Evolutionary conservation across 306 rosid genomes (phyloP).

Genomic region (Pyrus betulifolia): DNA sequence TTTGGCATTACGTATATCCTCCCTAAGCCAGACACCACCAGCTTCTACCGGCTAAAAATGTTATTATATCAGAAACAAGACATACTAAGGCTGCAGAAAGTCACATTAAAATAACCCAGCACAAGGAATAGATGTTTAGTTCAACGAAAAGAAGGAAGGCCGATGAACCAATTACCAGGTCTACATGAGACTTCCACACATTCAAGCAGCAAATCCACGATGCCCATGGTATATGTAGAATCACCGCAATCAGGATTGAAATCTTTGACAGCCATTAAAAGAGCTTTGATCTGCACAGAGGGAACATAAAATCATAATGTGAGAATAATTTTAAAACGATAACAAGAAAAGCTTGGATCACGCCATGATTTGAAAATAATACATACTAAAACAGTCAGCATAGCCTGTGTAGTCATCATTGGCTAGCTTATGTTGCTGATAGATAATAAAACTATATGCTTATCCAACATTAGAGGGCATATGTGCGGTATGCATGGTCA

Average conservation of each 20-base stretch:
- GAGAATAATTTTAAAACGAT: no score
- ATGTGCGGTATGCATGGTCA: not conserved
- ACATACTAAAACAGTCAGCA: no score
- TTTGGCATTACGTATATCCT: slow-evolving; percentile 85
- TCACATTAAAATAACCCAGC: not conserved
- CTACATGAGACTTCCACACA: no score
- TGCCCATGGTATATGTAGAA: no score
- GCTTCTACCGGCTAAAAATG: slow-evolving; percentile 60
- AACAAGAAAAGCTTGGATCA: no score
- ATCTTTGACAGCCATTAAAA: no score
- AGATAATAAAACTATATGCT: not conserved
- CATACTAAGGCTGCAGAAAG: not conserved
- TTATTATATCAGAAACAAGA: slow-evolving; percentile 30
- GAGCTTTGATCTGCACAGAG: no score
- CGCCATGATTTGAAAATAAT: no score
- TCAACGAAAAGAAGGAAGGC: not conserved
- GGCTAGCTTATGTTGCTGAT: not conserved
- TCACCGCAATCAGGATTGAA: no score
- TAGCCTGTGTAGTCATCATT: not conserved
- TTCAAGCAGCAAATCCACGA: no score
- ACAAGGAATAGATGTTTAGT: not conserved
- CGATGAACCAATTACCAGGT: no score
- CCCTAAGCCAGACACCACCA: slow-evolving; percentile 71
- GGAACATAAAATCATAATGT: no score
- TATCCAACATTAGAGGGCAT: not conserved